A percentile compares a stretch with the other conserved stretches of the same genome.
phyloP scores from a whole-genome alignment of 495 filamentous ascomycete genomes.

The Chaetomium fimeti region DNA sequence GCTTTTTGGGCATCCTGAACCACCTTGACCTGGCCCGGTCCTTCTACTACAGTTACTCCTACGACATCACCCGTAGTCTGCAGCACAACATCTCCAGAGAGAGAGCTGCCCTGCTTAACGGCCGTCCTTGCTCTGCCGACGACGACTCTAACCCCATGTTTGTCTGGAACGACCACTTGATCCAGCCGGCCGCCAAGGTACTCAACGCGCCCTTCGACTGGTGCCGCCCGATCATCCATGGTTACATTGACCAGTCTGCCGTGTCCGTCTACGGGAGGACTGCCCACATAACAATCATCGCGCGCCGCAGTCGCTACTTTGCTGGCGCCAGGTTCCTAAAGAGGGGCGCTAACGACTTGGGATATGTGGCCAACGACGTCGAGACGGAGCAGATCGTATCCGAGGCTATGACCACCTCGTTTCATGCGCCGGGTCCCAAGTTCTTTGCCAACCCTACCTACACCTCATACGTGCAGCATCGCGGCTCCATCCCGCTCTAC shows the following conservation, averaged over 20 bases:
- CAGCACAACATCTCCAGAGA: slow-evolving; percentile 90
- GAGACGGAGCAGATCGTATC: slow-evolving; percentile 98
- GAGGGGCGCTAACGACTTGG: slow-evolving; percentile 89
- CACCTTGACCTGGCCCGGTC: slow-evolving; percentile 85
- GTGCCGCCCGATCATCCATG: slow-evolving; percentile 95
- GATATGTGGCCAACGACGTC: slow-evolving; percentile 98
- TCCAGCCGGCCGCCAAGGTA: slow-evolving; percentile 66
- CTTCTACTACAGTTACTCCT: slow-evolving; percentile 98
- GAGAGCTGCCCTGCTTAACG: slow-evolving; percentile 63
- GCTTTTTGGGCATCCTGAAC: slow-evolving; percentile 83
- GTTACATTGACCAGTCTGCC: slow-evolving; percentile 89
- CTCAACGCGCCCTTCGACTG: slow-evolving; percentile 86
- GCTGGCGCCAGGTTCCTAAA: slow-evolving; percentile 94
- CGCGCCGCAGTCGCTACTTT: slow-evolving; percentile 87
- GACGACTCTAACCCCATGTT: slow-evolving; percentile 92
- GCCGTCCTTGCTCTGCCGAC: slow-evolving; percentile 54
- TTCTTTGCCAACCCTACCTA: slow-evolving; percentile 86
- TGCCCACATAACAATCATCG: slow-evolving; percentile 90
- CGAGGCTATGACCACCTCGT: slow-evolving; percentile 88
- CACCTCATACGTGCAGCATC: slow-evolving; percentile 95
- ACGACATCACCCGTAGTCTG: slow-evolving; percentile 89
- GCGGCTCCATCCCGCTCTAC: slow-evolving; percentile 93
- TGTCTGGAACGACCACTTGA: slow-evolving; percentile 91
- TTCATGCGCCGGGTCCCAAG: slow-evolving; percentile 84
- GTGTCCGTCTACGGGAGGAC: slow-evolving; percentile 79